These are phyloP conservation scores for Penicillium sp. DNA, from an alignment of 2,329 filamentous ascomycete genomes.

Conservation along the genomic window DNA sequence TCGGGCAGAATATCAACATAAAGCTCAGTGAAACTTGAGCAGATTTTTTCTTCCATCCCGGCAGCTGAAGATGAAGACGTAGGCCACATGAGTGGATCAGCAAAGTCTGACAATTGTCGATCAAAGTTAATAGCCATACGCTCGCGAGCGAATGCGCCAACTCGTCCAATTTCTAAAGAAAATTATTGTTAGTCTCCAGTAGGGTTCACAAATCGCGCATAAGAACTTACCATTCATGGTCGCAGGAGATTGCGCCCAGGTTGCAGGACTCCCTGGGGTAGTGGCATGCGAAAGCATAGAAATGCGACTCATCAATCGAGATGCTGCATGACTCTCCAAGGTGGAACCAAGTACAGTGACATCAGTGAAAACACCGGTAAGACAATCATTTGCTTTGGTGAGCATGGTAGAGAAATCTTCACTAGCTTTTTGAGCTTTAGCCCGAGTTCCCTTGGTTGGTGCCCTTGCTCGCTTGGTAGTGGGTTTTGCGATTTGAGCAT, in stretches of 20 bases:
- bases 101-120: conserved; percentile 43
- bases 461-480: conserved; percentile 29
- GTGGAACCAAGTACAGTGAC: conserved; percentile 40
- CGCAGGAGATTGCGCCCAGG: conserved; percentile 34
- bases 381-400: conserved; percentile 35
- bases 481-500: conserved; percentile 25
- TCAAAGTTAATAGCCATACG: conserved; percentile 45
- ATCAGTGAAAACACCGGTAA: conserved; percentile 34
- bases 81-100: conserved; percentile 54
- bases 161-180: conserved; percentile 40
- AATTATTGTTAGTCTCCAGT: conserved; percentile 13
- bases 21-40: conserved; percentile 69
- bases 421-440: conserved; percentile 29
- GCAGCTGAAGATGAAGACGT: conserved; percentile 21
- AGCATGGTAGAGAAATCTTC: conserved; percentile 40
- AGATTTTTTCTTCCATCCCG: conserved; percentile 41
- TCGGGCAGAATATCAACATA: conserved; percentile 83
- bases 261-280: conserved; percentile 27
- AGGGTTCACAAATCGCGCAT: not conserved
- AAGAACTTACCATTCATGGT: conserved; percentile 39
- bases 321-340: conserved; percentile 39
- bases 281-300: conserved; percentile 47
- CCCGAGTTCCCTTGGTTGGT: conserved; percentile 26
- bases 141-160: conserved; percentile 43
- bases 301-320: conserved; percentile 41